phyloP scores from a whole-genome alignment of 805 yeast genomes.

The Ogataea populi-albae region DNA sequence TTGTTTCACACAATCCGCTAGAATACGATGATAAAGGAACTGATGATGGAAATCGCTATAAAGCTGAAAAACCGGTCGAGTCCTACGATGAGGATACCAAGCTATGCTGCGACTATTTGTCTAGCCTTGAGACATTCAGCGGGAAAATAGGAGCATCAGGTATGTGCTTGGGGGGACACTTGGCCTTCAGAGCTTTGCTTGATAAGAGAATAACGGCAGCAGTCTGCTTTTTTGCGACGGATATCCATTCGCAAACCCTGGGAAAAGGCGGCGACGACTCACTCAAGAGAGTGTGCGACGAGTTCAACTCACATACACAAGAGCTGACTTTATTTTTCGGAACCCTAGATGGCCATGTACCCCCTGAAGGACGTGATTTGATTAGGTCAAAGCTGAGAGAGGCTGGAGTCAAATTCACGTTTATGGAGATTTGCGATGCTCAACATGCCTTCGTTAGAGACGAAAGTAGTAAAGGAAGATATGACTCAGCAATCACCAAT shows the following conservation, averaged over 20 bases:
- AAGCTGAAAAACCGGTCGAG: constrained; percentile 60
- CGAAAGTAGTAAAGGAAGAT: constrained; percentile 75
- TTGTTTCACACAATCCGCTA: constrained; percentile 57
- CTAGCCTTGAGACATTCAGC: constrained; percentile 56
- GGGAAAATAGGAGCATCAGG: constrained; percentile 81
- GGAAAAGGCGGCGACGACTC: constrained; percentile 73
- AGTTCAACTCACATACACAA: constrained; percentile 45
- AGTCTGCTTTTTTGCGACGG: constrained; percentile 79
- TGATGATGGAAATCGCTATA: constrained; percentile 67
- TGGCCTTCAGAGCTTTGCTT: constrained; percentile 68
- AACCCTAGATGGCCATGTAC: constrained; percentile 76
- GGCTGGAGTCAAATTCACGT: constrained; percentile 60
- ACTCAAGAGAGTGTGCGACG: constrained; percentile 47
- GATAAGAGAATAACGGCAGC: constrained; percentile 64
- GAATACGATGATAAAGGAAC: constrained; percentile 73
- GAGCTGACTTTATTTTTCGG: constrained; percentile 73
- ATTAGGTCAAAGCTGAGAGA: constrained; percentile 61
- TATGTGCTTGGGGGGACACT: constrained; percentile 84
- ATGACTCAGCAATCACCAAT: constrained; percentile 72
- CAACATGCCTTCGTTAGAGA: constrained; percentile 84
- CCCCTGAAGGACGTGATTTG: constrained; percentile 71
- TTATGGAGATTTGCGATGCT: constrained; percentile 73
- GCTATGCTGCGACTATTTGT: constrained; percentile 61
- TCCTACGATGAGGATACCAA: constrained; percentile 76
- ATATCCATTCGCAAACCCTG: constrained; percentile 64